These are phyloP conservation scores for Picochlorum sp. DNA, from an alignment of 139 green algal genomes.

Conservation along the genomic window DNA sequence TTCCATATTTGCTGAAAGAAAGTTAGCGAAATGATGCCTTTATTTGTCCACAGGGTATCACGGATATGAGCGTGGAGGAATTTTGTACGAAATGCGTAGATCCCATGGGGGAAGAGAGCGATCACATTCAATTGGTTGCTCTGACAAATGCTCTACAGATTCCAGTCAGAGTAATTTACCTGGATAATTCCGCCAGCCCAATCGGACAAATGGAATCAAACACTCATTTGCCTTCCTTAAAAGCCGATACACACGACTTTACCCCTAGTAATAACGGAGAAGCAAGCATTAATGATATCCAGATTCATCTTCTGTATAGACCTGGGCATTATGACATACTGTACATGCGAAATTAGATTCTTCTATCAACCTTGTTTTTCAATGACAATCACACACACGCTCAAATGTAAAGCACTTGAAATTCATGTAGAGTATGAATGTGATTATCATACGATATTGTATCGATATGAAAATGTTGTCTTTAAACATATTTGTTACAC, in stretches of 20 bases:
- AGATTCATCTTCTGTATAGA: conserved; percentile 57
- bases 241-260: conserved; percentile 52
- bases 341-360: conserved; percentile 15
- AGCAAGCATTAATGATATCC: conserved; percentile 1
- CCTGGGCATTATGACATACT: conserved; percentile 61
- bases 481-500: neutral
- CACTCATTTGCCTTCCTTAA: neutral
- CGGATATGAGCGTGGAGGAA: conserved; percentile 51
- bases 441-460: too few species aligned
- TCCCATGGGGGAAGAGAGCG: conserved; percentile 87
- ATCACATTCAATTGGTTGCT: conserved; percentile 90
- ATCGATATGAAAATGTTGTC: too few species aligned
- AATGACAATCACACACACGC: neutral
- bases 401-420: too few species aligned
- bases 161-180: conserved; percentile 68
- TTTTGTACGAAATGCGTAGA: conserved; percentile 60
- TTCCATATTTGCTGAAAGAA: neutral
- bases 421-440: too few species aligned
- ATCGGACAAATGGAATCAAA: conserved; percentile 3
- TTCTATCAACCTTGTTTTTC: neutral
- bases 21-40: neutral
- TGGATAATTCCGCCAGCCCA: conserved; percentile 34
- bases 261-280: too few species aligned
- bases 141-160: conserved; percentile 78
- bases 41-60: conserved; percentile 47